A percentile compares a stretch with the other conserved stretches of the same genome.
These are phyloP conservation scores for Dactylellina haptotyla DNA, from an alignment of 2,329 filamentous ascomycete species.

Conservation along the genomic window DNA sequence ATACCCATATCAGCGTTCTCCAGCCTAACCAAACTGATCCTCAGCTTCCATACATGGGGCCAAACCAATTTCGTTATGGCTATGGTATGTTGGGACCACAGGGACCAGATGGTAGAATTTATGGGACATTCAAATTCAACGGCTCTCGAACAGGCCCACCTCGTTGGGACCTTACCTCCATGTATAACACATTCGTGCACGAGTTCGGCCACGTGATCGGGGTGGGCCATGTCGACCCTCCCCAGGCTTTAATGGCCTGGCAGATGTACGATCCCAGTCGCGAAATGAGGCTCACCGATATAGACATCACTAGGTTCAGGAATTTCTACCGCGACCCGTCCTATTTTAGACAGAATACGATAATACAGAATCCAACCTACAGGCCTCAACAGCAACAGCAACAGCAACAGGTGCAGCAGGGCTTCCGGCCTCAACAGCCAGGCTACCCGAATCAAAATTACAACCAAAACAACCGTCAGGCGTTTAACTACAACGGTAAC, in stretches of 20 bases:
- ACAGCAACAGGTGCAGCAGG: no score
- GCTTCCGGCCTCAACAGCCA: no score
- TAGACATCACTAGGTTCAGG: constrained; percentile 5
- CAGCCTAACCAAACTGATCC: not conserved
- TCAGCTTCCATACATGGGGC: constrained; percentile 6
- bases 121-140: constrained; percentile 16
- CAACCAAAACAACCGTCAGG: no score
- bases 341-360: not conserved
- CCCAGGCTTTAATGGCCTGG: constrained; percentile 17
- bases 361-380: not conserved
- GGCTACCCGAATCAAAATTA: no score
- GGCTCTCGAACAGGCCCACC: constrained; percentile 7
- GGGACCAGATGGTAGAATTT: not conserved
- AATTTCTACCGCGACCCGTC: constrained; percentile 1
- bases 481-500: no score
- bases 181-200: constrained; percentile 20
- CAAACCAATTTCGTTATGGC: constrained; percentile 5
- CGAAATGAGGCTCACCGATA: constrained; percentile 7
- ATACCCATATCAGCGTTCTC: constrained; percentile 6
- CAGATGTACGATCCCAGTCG: constrained; percentile 18
- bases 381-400: no score
- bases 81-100: constrained; percentile 8
- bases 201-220: constrained; percentile 14
- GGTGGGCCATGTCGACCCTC: constrained; percentile 9
- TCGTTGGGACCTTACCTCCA: constrained; percentile 5